These are phyloP conservation scores for Cryphonectria japonica DNA, from an alignment of 2,329 filamentous ascomycete genomes.

Conservation along the genomic window DNA sequence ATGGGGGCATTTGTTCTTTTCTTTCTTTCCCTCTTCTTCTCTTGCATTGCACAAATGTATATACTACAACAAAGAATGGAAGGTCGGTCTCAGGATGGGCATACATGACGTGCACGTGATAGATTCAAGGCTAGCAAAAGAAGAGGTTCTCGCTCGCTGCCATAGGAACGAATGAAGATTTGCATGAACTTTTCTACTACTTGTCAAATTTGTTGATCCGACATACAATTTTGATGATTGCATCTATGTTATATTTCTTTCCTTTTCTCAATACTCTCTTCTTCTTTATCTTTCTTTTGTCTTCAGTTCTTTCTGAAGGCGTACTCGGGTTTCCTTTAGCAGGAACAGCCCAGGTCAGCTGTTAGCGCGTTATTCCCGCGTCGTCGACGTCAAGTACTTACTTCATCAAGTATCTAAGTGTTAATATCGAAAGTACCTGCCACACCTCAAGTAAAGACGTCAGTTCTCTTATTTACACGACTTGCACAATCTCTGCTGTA, in stretches of 20 bases:
- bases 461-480: slow-evolving; percentile 20
- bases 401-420: neutral
- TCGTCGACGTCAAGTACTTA: slow-evolving; percentile 3
- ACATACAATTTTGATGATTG: neutral
- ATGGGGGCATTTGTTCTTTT: neutral
- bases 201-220: too few relatives aligned
- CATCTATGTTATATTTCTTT: neutral
- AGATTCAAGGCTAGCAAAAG: slow-evolving; percentile 8
- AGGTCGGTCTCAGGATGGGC: slow-evolving; percentile 5
- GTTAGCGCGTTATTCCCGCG: slow-evolving; percentile 26
- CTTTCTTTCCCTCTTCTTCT: too few relatives aligned
- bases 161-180: neutral
- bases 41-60: slow-evolving; percentile 19
- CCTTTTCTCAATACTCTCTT: neutral
- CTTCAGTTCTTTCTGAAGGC: neutral
- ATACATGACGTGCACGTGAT: slow-evolving; percentile 10
- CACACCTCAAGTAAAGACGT: slow-evolving; percentile 5
- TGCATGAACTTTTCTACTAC: neutral
- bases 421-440: neutral
- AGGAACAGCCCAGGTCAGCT: slow-evolving; percentile 12
- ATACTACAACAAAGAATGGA: slow-evolving; percentile 17
- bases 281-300: neutral
- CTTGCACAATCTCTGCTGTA: neutral
- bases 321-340: slow-evolving; percentile 4
- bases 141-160: neutral